phyloP scores from a whole-genome alignment of 139 green algal species.

The Deuterostichococcus epilithicus region DNA sequence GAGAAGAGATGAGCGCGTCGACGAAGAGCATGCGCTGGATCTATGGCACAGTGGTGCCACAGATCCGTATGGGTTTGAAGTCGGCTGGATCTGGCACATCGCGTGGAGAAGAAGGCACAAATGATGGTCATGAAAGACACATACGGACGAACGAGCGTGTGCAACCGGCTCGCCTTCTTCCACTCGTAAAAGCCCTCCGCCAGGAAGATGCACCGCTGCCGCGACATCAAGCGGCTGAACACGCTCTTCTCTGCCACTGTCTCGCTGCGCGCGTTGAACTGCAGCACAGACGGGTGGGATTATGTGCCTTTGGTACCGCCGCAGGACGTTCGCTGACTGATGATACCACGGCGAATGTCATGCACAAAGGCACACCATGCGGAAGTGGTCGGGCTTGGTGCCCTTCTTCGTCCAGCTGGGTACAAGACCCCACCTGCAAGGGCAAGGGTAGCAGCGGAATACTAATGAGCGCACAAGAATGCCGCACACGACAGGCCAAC shows the following conservation, averaged over 20 bases:
- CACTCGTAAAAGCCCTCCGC: conserved; percentile 84
- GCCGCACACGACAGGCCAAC: neutral
- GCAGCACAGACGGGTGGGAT: neutral
- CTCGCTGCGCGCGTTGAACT: conserved; percentile 68
- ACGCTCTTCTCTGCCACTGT: conserved; percentile 53
- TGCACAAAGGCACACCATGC: conserved; percentile 40
- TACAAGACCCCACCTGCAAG: conserved; percentile 75
- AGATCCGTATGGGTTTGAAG: no score
- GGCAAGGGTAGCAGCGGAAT: neutral
- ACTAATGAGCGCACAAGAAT: neutral
- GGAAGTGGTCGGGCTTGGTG: conserved; percentile 51
- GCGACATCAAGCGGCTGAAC: conserved; percentile 56
- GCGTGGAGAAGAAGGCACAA: no score
- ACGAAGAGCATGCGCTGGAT: no score
- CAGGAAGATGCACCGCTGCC: conserved; percentile 62
- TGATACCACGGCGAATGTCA: neutral
- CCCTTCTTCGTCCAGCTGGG: conserved; percentile 64
- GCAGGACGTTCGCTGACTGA: no score
- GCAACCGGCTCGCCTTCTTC: conserved; percentile 35
- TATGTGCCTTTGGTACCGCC: neutral
- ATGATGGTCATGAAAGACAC: neutral
- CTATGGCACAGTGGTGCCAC: no score
- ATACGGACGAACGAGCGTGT: neutral
- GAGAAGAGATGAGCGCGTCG: conserved; percentile 1
- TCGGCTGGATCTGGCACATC: no score